Base-by-base conservation (phyloP, 495 filamentous ascomycete species). In the Podospora didyma region DNA sequence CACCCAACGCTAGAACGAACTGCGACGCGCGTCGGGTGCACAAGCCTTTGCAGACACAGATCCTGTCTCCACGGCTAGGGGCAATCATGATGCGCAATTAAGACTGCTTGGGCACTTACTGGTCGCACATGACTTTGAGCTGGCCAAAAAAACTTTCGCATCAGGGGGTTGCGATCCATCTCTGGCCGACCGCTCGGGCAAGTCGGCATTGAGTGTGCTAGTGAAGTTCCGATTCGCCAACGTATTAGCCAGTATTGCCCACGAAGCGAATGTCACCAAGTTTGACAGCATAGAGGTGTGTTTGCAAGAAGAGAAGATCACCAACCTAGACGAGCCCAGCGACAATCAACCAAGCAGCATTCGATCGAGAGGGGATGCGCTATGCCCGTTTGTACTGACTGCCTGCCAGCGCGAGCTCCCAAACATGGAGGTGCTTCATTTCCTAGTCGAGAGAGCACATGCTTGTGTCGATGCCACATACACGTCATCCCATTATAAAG, bases 341-440 rank as follows among this genome's bases (percentile, higher is more conserved):
- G n/a, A 9, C 21, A 12, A 20, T 2, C 34, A 5, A 35, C 24
- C 12, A 2, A 49, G 37, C 39, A n/a, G n/a, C n/a, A n/a, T 31
- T 9, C 9, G 26, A 31, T 31, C 26, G 3, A 4, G 26, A 9
- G 9, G 26, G 26, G 3, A 31, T 31, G 5, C 49, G n/a, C 48
- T 69, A 17, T 48, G 31, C 2, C 69, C 70, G 0, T 64, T 60
- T 35, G 60, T 78, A 16, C 55, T 74, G 7, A 53, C 50, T n/a
- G 70, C 71, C 17, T 63, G 59, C 7, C 47, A 62, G 20, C 64
- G 71, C 20, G 52, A 60, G 0, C 57, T 72, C 2, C 73, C 77
- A 0, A 80, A 77, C 56, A 62, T 79, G 48, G 68, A 75, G 1
- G 57, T 77, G 0, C 60, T 79, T 21, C 63, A 68, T 41, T 46